phyloP scores from a whole-genome alignment of 768 basidiomycete species.

The Mycena amicta region DNA sequence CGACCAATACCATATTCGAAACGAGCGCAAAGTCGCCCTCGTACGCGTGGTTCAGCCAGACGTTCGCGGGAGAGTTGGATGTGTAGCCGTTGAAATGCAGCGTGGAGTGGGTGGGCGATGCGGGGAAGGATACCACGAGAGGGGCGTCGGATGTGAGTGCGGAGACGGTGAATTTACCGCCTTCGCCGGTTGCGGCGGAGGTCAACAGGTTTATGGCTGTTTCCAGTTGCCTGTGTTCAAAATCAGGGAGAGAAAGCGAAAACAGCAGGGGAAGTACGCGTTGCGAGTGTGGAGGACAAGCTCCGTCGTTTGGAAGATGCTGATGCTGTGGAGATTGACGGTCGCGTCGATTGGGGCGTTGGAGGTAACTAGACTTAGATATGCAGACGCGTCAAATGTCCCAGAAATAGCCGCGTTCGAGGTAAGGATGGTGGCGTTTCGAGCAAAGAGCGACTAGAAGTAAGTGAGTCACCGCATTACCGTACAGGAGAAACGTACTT shows the following conservation, averaged over 20 bases:
- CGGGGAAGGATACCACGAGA: conserved; percentile 25
- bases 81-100: conserved; percentile 28
- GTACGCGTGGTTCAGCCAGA: conserved; percentile 31
- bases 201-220: conserved; percentile 13
- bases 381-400: conserved; percentile 38
- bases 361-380: conserved; percentile 36
- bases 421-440: conserved; percentile 33
- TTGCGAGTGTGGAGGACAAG: conserved; percentile 37
- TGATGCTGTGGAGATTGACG: conserved; percentile 40
- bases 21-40: conserved; percentile 33
- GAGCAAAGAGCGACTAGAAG: conserved; percentile 34
- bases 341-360: conserved; percentile 44
- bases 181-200: conserved; percentile 16
- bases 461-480: neutral
- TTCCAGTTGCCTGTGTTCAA: conserved; percentile 8
- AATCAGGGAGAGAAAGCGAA: neutral
- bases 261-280: conserved; percentile 37
- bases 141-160: conserved; percentile 33
- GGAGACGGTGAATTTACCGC: conserved; percentile 33
- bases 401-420: conserved; percentile 52
- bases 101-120: conserved; percentile 30
- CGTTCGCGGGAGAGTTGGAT: conserved; percentile 32
- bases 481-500: conserved; percentile 33
- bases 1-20: conserved; percentile 23
- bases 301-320: conserved; percentile 27